Evolutionary conservation across 2,329 filamentous ascomycete genomes (phyloP), one percentile per base, ranked within the genome.

Genomic region (Claviceps sp.): DNA sequence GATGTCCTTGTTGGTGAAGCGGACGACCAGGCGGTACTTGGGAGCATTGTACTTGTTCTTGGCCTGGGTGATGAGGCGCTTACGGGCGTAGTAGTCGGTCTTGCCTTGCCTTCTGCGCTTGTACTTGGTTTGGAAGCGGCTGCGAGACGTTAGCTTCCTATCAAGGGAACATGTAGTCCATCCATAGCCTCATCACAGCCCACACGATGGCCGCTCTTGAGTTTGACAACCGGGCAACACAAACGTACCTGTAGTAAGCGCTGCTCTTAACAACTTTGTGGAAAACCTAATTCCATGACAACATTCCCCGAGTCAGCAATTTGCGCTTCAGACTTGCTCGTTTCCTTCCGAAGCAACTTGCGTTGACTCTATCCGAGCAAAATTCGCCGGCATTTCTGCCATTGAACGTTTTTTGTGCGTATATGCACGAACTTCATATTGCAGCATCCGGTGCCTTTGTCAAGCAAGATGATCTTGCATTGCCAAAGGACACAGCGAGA

Each of bases 1-100:
- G 79, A 97, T 95, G 82, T 98, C 91, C 76, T 89, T 88, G 86
- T 97, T 95, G 81, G 88, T 94, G 86, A 95, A 95, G 73, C 93
- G 93, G 72, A 98, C 88, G 63, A 98, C 93, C 70, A 98, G 86
- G 70, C 93, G 88, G 86, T 98, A 97, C 84, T 98, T 98, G 76
- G 93, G 93, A 60, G 93, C 86, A 78, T 95, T 95, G 86, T 97
- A 98, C 86, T 98, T 98, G 88, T 98, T 98, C 88, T 97, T 98
- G 78, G 93, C 93, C 83, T 98, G 93, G 79, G 88, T 90, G 81
- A 97, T 93, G 75, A 98, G 82, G 70, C 93, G 86, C 88, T 97
- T 97, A 74, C 93, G 91, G 72, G 93, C 93, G 75, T 96, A 97
- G 88, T 98, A 98, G 74, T 98, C 93, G 79, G 93, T 98, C 87